Percentiles rank a stretch among this genome's conserved stretches.
These are phyloP conservation scores for Didymella pinodella DNA, from an alignment of 2,329 filamentous ascomycete genomes.

Conservation along the genomic window DNA sequence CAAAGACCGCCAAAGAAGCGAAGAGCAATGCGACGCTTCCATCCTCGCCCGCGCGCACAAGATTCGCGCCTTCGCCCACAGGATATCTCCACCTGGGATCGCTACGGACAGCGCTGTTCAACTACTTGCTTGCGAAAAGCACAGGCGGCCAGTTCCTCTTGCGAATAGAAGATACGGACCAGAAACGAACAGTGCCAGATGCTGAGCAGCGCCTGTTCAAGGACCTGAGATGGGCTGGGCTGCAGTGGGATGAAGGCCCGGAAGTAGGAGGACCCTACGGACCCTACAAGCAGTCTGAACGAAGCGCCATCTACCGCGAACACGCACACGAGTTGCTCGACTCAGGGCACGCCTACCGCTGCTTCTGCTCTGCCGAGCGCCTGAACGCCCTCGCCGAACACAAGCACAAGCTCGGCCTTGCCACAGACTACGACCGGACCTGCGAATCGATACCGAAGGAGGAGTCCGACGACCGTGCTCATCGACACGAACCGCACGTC, in stretches of 20 bases:
- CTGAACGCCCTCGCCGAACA: slow-evolving; percentile 72
- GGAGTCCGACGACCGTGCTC: slow-evolving; percentile 75
- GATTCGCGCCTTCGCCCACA: slow-evolving; percentile 95
- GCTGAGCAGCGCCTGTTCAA: slow-evolving; percentile 79
- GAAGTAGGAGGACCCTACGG: slow-evolving; percentile 81
- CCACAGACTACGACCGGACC: slow-evolving; percentile 72
- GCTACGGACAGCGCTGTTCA: slow-evolving; percentile 91
- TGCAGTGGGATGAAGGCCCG: slow-evolving; percentile 94
- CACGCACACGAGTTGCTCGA: slow-evolving; percentile 75
- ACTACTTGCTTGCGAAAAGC: slow-evolving; percentile 86
- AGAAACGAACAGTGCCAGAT: slow-evolving; percentile 80
- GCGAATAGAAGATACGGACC: slow-evolving; percentile 94
- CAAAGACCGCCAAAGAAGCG: slow-evolving; percentile 18
- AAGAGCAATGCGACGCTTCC: slow-evolving; percentile 34
- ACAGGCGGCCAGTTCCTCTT: slow-evolving; percentile 91
- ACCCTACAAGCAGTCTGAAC: slow-evolving; percentile 88
- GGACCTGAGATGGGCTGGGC: slow-evolving; percentile 86
- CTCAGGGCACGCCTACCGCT: slow-evolving; percentile 82
- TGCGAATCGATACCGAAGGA: slow-evolving; percentile 72
- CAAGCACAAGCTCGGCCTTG: slow-evolving; percentile 66
- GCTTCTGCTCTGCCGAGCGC: slow-evolving; percentile 82
- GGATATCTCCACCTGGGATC: slow-evolving; percentile 93
- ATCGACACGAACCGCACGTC: slow-evolving; percentile 74
- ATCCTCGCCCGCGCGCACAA: slow-evolving; percentile 64
- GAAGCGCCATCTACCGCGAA: slow-evolving; percentile 74